Percentiles rank a stretch among this genome's conserved stretches.
Conservation (phyloP, 371 early-diverging fungal genomes). For the Apophysomyces variabilis region DNA sequence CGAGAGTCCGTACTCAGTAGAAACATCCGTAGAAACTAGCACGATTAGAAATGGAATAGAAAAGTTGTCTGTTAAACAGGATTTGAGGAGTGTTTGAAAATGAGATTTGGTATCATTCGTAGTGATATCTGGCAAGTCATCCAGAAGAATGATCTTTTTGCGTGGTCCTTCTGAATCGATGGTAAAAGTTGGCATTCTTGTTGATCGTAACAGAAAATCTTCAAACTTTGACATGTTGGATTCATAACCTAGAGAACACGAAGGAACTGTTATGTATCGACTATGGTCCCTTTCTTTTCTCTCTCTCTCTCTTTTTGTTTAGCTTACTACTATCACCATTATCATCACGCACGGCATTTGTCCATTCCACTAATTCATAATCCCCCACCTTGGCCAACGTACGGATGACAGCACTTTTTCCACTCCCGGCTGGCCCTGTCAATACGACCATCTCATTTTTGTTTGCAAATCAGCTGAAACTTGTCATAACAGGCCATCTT, state of each 20-base stretch:
- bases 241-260: slow-evolving; percentile 18
- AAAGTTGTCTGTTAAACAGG: not conserved
- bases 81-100: slow-evolving; percentile 29
- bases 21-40: slow-evolving; percentile 30
- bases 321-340: slow-evolving; percentile 8
- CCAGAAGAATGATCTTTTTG: slow-evolving; percentile 41
- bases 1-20: slow-evolving; percentile 6
- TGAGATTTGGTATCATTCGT: slow-evolving; percentile 14
- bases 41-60: slow-evolving; percentile 29
- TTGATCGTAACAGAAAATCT: slow-evolving; percentile 23
- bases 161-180: not conserved
- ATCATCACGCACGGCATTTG: slow-evolving; percentile 14
- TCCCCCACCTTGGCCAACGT: slow-evolving; percentile 24
- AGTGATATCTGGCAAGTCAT: slow-evolving; percentile 49
- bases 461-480: not conserved
- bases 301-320: not conserved
- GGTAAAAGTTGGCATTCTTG: slow-evolving; percentile 10
- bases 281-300: too few relatives aligned
- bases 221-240: slow-evolving; percentile 22
- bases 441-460: slow-evolving; percentile 29
- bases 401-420: slow-evolving; percentile 44
- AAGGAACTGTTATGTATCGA: not conserved
- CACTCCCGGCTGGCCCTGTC: slow-evolving; percentile 42
- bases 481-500: not conserved
- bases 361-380: slow-evolving; percentile 40